These are phyloP conservation scores for Daedaleopsis nitida DNA, from an alignment of 768 basidiomycete species.

Conservation along the genomic window DNA sequence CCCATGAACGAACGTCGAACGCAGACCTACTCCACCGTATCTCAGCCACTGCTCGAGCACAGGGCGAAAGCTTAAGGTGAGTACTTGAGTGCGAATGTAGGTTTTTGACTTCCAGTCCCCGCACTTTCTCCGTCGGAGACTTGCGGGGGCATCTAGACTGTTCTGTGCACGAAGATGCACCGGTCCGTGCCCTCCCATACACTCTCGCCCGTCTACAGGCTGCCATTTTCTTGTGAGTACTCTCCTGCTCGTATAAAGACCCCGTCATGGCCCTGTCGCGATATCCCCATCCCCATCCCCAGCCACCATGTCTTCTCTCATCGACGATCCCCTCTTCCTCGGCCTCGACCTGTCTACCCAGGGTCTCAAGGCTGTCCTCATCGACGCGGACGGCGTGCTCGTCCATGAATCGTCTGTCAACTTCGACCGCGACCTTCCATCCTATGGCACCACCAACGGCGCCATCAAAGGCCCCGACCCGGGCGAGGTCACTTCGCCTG, in stretches of 20 bases:
- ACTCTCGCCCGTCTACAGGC: no score
- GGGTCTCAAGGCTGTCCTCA: slow-evolving; percentile 75
- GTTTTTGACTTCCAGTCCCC: no score
- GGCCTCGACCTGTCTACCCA: slow-evolving; percentile 90
- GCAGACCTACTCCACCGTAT: no score
- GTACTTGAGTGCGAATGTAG: no score
- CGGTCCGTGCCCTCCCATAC: no score
- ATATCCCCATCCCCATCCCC: slow-evolving; percentile 2
- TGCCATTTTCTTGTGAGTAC: no score
- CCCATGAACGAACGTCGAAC: no score
- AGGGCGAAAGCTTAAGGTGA: no score
- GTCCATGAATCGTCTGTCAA: slow-evolving; percentile 73
- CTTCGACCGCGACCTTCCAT: slow-evolving; percentile 79
- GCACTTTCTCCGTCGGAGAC: no score
- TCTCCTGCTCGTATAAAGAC: slow-evolving; percentile 11
- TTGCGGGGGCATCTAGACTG: no score
- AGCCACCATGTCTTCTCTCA: slow-evolving; percentile 9
- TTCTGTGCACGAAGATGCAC: no score
- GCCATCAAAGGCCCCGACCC: slow-evolving; percentile 62
- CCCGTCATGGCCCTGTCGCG: not conserved
- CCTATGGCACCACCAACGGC: slow-evolving; percentile 67
- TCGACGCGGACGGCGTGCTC: slow-evolving; percentile 55
- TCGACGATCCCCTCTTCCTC: slow-evolving; percentile 52
- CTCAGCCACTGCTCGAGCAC: no score
- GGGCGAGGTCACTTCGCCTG: slow-evolving; percentile 80